Base-by-base conservation (phyloP, 2,329 filamentous ascomycete genomes). In the Xylaria arbuscula region DNA sequence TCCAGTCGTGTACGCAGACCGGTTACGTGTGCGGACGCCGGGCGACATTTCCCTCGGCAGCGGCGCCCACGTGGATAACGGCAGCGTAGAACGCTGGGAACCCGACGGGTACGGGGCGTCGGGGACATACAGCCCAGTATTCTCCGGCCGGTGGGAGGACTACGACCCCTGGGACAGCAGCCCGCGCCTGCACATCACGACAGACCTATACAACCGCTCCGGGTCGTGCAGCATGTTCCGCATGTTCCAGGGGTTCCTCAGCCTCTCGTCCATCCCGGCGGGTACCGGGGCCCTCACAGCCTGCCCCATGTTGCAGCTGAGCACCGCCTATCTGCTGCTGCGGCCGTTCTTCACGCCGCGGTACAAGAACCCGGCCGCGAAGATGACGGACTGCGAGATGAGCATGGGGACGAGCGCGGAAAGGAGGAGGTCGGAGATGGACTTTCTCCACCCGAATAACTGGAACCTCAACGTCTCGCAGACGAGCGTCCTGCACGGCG, bases 161-260 rank as follows among this genome's bases (percentile, higher is more conserved):
- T 94, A 93, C 76, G 93, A 97, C 75, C 89, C 93, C 0, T 98
- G 91, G 88, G 93, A 97, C 74, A 89, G 89, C 0, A 88, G 87
- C 69, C 86, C 88, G 7, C 87, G 94, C 1, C 83, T 96, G 0
- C 81, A 82, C 0, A 92, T 91, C 2, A 86, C 88, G 0, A 89
- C 88, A 62, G 92, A 97, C 78, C 79, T 94, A n/a, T 95, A 97
- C 78, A 86, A 93, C 62, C 92, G 93, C 1, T 86, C 93, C 0
- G 93, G 94, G 0, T 89, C 92, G 0, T 97, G 93, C 80, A 91
- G 87, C 66, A 93, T 93, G 83, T 94, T 97, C 80, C 87, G 94
- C 28, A 92, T 93, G 86, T 95, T 93, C 79, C 94, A 97, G 80
- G 94, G 93, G n/a, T 97, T 94, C 93, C 81, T 97, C 62, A 87